Evolutionary conservation across 2,329 filamentous ascomycete species (phyloP).

Genomic region (Trichoderma atrobrunneum): DNA sequence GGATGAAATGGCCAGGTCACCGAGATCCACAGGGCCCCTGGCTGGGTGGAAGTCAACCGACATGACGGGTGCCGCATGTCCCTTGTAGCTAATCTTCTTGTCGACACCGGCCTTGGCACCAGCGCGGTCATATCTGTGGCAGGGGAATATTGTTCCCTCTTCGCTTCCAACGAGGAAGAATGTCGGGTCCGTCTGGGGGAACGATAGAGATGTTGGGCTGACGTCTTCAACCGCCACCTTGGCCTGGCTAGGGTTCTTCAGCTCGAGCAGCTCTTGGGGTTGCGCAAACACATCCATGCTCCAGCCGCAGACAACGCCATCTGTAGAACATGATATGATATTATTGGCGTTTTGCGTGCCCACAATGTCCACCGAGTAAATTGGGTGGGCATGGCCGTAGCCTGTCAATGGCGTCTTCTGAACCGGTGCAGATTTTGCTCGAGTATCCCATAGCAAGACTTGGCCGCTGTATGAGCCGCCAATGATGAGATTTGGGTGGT

Average conservation of each 20-base stretch:
- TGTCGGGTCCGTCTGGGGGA: constrained; percentile 91
- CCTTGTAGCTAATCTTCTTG: constrained; percentile 79
- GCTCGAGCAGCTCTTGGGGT: constrained; percentile 88
- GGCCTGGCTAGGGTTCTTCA: constrained; percentile 79
- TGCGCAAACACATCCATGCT: constrained; percentile 97
- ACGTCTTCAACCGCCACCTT: constrained; percentile 81
- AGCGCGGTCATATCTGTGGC: constrained; percentile 94
- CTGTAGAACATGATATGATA: constrained; percentile 94
- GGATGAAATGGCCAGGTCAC: constrained; percentile 87
- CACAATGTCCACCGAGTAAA: constrained; percentile 93
- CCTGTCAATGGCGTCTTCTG: constrained; percentile 96
- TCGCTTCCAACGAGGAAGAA: constrained; percentile 97
- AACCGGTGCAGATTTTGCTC: constrained; percentile 82
- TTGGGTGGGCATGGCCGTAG: constrained; percentile 91
- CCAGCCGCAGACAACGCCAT: constrained; percentile 96
- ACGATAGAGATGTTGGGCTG: constrained; percentile 89
- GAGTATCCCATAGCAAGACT: constrained; percentile 94
- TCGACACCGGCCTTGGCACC: constrained; percentile 96
- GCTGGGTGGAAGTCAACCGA: constrained; percentile 93
- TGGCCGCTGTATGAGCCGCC: constrained; percentile 96
- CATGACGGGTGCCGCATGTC: constrained; percentile 92
- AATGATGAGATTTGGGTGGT: constrained; percentile 93
- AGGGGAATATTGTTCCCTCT: constrained; percentile 93
- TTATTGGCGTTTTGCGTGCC: constrained; percentile 99
- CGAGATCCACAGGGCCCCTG: constrained; percentile 86